phyloP scores from a whole-genome alignment of 306 rosid species.

The Trifolium subterraneum region DNA sequence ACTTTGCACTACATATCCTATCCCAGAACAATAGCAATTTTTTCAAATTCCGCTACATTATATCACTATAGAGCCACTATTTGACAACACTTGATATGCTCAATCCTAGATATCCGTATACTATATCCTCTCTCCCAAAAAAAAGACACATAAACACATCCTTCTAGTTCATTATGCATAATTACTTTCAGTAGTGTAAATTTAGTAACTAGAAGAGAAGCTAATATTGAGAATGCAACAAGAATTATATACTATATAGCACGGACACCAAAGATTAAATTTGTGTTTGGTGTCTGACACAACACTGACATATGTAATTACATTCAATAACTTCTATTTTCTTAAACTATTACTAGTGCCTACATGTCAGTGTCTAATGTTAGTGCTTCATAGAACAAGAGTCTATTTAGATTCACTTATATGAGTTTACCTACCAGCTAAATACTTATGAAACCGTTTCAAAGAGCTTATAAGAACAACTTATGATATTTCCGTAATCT shows the following conservation, averaged over 20 bases:
- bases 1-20: no score
- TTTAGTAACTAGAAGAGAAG: slow-evolving; percentile 5
- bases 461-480: background rate
- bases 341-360: background rate
- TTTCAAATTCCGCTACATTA: no score
- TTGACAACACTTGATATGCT: background rate
- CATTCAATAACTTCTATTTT: background rate
- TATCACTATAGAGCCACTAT: no score
- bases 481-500: background rate
- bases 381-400: background rate
- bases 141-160: slow-evolving; percentile 4
- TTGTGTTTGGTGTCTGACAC: background rate
- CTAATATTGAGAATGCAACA: background rate
- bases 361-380: background rate
- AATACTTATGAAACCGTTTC: no score
- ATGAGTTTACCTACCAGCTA: background rate
- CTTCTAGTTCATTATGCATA: slow-evolving; percentile 18
- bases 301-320: background rate
- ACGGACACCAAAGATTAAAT: background rate
- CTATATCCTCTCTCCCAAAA: background rate
- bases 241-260: background rate
- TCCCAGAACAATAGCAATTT: no score
- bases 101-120: slow-evolving; percentile 3
- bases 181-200: background rate
- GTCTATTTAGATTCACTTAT: background rate